Percentiles rank a stretch among this genome's conserved stretches.
phyloP scores from a whole-genome alignment of 2,329 filamentous ascomycete genomes.

The Neonectria hederae region DNA sequence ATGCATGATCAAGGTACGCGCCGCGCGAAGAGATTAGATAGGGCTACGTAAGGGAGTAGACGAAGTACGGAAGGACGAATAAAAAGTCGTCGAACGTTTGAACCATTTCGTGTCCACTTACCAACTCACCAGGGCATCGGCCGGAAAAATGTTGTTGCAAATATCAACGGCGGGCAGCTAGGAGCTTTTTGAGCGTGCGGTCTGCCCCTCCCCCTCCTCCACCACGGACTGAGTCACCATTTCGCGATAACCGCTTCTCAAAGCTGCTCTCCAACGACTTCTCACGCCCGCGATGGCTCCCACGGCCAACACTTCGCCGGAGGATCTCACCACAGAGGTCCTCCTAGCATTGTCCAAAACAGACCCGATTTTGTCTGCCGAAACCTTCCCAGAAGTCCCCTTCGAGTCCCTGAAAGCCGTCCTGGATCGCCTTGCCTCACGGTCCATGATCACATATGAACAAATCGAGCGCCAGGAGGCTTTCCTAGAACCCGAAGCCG shows the following conservation, averaged over 20 bases:
- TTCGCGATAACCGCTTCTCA: constrained; percentile 21
- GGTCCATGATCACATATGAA: constrained; percentile 88
- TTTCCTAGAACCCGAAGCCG: constrained; percentile 77
- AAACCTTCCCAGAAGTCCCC: constrained; percentile 73
- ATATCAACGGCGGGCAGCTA: constrained; percentile 12
- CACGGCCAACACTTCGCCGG: constrained; percentile 36
- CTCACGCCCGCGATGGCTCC: constrained; percentile 23
- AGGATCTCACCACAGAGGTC: constrained; percentile 71
- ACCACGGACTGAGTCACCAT: constrained; percentile 21
- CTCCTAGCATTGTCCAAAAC: constrained; percentile 72
- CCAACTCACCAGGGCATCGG: neutral
- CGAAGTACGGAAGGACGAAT: no score
- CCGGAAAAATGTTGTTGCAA: constrained; percentile 28
- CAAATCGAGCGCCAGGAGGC: constrained; percentile 83
- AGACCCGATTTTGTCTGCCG: constrained; percentile 69
- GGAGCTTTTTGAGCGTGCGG: constrained; percentile 19
- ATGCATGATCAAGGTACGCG: no score
- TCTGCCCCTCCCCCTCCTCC: constrained; percentile 28
- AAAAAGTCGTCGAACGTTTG: no score
- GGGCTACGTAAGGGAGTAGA: no score
- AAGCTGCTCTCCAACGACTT: neutral
- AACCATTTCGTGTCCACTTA: neutral
- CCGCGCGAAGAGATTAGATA: no score
- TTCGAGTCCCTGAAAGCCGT: constrained; percentile 83
- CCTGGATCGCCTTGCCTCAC: constrained; percentile 83